phyloP scores from a whole-genome alignment of 768 basidiomycete species.

The Lactarius tabidus region DNA sequence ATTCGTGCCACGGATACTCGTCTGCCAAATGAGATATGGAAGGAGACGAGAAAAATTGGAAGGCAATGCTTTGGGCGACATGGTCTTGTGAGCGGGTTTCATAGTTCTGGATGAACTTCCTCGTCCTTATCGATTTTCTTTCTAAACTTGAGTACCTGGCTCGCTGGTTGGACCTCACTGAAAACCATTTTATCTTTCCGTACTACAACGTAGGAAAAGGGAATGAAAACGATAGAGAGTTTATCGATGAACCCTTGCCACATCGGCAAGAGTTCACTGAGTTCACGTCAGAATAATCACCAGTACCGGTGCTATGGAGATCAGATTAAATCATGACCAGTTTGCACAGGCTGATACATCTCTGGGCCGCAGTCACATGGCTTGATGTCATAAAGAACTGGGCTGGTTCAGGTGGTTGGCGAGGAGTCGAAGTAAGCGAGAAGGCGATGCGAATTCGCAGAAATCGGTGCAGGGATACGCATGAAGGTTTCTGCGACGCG shows the following conservation, averaged over 20 bases:
- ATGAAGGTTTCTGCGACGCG: neutral
- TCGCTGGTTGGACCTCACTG: too few relatives aligned
- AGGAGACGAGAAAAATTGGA: neutral
- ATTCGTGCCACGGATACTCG: neutral
- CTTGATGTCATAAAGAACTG: neutral
- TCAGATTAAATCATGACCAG: neutral
- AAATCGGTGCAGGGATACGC: neutral
- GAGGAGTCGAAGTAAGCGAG: neutral
- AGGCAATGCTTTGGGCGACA: neutral
- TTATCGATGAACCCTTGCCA: too few relatives aligned
- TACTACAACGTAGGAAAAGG: too few relatives aligned
- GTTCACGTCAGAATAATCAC: too few relatives aligned
- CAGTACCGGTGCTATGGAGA: too few relatives aligned
- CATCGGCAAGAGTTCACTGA: too few relatives aligned
- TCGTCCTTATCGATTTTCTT: neutral
- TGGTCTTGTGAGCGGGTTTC: neutral
- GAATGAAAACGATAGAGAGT: too few relatives aligned
- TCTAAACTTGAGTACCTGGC: too few relatives aligned
- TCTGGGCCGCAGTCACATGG: neutral
- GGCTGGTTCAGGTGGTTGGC: neutral
- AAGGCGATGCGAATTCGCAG: neutral
- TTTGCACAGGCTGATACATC: neutral
- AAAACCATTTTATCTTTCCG: too few relatives aligned
- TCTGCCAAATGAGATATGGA: neutral
- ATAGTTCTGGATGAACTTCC: neutral